phyloP scores from a whole-genome alignment of 441 rosid genomes.

The Eruca vesicaria region DNA sequence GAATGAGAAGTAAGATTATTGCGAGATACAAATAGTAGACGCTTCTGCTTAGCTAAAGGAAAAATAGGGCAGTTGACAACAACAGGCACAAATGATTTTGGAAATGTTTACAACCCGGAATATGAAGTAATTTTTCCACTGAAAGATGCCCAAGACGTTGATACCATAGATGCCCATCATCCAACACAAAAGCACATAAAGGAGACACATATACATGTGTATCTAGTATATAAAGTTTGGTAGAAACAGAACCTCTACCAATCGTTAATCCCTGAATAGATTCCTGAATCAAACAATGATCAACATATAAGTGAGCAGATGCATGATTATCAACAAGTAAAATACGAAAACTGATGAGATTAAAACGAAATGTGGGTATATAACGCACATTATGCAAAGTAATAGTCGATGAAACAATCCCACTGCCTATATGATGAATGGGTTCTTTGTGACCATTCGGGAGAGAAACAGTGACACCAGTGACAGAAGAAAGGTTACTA shows the following conservation, averaged over 20 bases:
- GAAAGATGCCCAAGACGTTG: neutral
- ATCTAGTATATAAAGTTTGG: no score
- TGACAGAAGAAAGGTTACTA: neutral
- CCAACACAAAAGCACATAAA: no score
- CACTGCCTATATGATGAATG: neutral
- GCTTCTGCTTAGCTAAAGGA: neutral
- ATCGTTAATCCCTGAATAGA: neutral
- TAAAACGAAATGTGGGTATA: neutral
- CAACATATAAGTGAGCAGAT: neutral
- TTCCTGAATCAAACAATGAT: neutral
- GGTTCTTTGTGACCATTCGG: neutral
- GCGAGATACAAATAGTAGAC: neutral
- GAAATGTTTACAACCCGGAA: no score
- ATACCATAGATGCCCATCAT: neutral
- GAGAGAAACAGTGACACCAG: neutral
- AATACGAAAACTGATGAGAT: neutral
- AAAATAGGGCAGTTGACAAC: neutral
- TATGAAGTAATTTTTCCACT: neutral
- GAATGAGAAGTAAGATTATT: neutral
- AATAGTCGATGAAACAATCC: neutral
- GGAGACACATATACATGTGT: no score
- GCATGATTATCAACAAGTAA: neutral
- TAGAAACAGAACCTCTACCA: neutral
- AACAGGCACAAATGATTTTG: no score
- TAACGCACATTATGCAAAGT: neutral